A percentile compares a stretch with the other conserved stretches of the same genome.
Conservation (phyloP, 2,329 filamentous ascomycete species). For the Talaromyces sp. region DNA sequence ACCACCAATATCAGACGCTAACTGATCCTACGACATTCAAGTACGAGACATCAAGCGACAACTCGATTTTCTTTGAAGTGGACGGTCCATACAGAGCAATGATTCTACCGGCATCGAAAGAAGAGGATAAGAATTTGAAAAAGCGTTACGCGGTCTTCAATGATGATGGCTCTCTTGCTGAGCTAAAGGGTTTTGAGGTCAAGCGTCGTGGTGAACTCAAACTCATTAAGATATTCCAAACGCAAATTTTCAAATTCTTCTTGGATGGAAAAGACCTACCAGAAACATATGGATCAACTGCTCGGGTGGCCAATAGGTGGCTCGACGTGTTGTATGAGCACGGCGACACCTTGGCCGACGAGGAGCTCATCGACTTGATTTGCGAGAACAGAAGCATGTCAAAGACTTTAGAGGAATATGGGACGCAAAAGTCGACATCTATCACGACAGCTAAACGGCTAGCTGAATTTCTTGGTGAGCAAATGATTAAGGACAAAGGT, state of each 20-base stretch:
- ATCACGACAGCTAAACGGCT: conserved; percentile 95
- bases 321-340: conserved; percentile 88
- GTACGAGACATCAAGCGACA: conserved; percentile 97
- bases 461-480: conserved; percentile 92
- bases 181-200: conserved; percentile 95
- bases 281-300: conserved; percentile 87
- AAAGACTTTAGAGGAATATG: conserved; percentile 96
- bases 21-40: conserved; percentile 73
- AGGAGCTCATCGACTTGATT: conserved; percentile 99
- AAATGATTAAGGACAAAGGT: conserved; percentile 99
- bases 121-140: conserved; percentile 99
- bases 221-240: conserved; percentile 99
- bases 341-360: conserved; percentile 84
- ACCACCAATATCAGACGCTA: conserved; percentile 93
- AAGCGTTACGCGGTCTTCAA: conserved; percentile 99
- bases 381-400: conserved; percentile 98
- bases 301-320: conserved; percentile 94
- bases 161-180: conserved; percentile 89
- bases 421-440: conserved; percentile 92
- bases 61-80: conserved; percentile 99
- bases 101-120: conserved; percentile 94
- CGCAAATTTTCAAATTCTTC: conserved; percentile 99
- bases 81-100: conserved; percentile 97
- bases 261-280: conserved; percentile 80
- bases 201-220: conserved; percentile 97